phyloP scores from a whole-genome alignment of 495 filamentous ascomycete species.

The Chaetomium tenue region DNA sequence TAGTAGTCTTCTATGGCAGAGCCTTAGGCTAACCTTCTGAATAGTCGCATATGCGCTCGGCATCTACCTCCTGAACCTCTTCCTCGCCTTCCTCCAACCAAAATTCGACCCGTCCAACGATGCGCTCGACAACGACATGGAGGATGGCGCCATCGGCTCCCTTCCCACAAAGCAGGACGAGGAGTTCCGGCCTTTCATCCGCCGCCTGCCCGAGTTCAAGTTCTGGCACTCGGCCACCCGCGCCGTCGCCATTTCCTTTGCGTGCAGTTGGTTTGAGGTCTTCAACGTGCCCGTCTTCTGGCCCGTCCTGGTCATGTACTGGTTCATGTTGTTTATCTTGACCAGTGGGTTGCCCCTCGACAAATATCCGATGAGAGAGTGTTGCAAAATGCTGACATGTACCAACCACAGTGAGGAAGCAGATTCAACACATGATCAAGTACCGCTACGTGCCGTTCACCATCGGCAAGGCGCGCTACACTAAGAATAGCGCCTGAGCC shows the following conservation, averaged over 20 bases:
- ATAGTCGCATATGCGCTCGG: conserved; percentile 94
- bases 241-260: conserved; percentile 77
- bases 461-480: conserved; percentile 85
- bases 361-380: not conserved
- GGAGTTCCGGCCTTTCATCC: conserved; percentile 95
- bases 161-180: conserved; percentile 94
- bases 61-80: conserved; percentile 98
- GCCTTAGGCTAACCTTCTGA: conserved; percentile 18
- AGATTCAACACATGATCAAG: conserved; percentile 99
- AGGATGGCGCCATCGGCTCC: conserved; percentile 75
- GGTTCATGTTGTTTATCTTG: conserved; percentile 90
- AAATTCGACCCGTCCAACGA: conserved; percentile 99
- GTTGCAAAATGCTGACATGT: conserved; percentile 30
- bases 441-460: conserved; percentile 98
- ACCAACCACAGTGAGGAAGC: conserved; percentile 71
- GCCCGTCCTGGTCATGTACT: conserved; percentile 97
- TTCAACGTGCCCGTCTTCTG: conserved; percentile 99
- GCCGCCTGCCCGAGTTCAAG: conserved; percentile 96
- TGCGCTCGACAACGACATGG: conserved; percentile 85
- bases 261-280: conserved; percentile 86
- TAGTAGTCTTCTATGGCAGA: not conserved
- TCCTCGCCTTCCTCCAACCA: conserved; percentile 96
- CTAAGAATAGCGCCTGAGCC: conserved; percentile 50
- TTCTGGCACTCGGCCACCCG: conserved; percentile 96
- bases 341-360: conserved; percentile 66